Evolutionary conservation across 2,329 filamentous ascomycete genomes (phyloP).

Genomic region (Paraphoma chrysanthemicola): DNA sequence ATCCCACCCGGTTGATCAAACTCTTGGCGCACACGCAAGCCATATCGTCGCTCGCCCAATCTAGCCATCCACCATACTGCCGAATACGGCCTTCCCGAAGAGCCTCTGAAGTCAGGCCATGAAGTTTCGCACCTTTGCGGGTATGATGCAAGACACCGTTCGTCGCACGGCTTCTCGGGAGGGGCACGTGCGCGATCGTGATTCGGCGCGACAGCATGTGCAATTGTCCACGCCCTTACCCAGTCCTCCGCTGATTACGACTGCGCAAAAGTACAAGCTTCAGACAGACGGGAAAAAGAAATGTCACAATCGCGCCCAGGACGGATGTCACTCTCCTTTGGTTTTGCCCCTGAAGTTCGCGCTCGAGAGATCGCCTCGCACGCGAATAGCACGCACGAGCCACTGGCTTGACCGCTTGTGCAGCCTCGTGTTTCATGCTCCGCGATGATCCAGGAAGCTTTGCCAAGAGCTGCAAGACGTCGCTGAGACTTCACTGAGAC

Average conservation of each 20-base stretch:
- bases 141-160: conserved; percentile 1
- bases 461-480: conserved; percentile 23
- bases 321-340: background rate
- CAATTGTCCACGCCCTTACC: too few relatives aligned
- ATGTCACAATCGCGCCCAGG: background rate
- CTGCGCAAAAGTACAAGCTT: background rate
- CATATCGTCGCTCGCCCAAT: too few relatives aligned
- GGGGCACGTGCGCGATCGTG: too few relatives aligned
- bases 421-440: conserved; percentile 19
- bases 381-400: background rate
- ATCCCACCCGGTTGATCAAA: background rate
- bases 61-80: background rate
- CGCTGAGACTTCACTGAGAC: conserved; percentile 30
- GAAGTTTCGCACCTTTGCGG: background rate
- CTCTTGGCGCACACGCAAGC: background rate
- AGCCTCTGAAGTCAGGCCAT: background rate
- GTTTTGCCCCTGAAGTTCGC: background rate
- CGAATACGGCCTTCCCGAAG: background rate
- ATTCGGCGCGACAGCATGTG: too few relatives aligned
- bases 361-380: background rate
- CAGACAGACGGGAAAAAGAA: background rate
- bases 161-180: background rate
- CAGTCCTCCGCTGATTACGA: too few relatives aligned
- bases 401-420: conserved; percentile 1
- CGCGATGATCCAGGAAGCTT: conserved; percentile 8